phyloP scores from a whole-genome alignment of 2,329 filamentous ascomycete species.

The Sporothrix euskadiensis region DNA sequence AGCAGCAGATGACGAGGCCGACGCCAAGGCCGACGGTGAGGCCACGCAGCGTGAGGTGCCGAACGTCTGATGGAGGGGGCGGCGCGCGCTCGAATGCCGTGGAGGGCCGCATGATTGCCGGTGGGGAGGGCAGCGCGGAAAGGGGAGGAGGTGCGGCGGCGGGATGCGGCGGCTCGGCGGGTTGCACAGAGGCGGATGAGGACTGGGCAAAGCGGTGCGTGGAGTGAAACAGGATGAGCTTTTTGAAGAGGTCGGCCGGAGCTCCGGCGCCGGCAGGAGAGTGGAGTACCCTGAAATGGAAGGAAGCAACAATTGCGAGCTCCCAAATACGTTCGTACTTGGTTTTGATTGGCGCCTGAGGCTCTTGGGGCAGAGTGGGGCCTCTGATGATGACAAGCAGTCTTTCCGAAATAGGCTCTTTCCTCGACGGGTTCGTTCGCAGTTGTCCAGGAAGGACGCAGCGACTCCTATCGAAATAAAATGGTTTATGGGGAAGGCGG shows the following conservation, averaged over 20 bases:
- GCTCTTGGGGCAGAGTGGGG: neutral
- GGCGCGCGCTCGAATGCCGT: conserved; percentile 16
- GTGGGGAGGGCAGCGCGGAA: neutral
- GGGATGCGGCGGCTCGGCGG: neutral
- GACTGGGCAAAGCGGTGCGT: neutral
- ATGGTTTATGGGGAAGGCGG: conserved; percentile 1
- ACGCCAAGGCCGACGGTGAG: conserved; percentile 78
- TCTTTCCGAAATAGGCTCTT: neutral
- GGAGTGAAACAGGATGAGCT: neutral
- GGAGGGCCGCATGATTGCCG: conserved; percentile 24
- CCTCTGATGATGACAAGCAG: neutral
- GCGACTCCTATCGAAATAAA: neutral
- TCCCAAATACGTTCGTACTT: neutral
- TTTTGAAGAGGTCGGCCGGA: neutral
- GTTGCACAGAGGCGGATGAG: neutral
- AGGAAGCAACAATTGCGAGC: neutral
- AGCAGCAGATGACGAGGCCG: conserved; percentile 89
- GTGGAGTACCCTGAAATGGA: neutral
- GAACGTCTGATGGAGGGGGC: conserved; percentile 43
- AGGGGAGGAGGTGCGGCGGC: neutral
- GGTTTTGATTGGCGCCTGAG: neutral
- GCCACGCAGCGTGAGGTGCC: conserved; percentile 82
- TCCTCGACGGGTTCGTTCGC: no score
- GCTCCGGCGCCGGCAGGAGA: neutral
- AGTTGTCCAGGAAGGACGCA: neutral